Evolutionary conservation across 176 grass and related monocot genomes (phyloP).

Genomic region (Paspalum vaginatum): DNA sequence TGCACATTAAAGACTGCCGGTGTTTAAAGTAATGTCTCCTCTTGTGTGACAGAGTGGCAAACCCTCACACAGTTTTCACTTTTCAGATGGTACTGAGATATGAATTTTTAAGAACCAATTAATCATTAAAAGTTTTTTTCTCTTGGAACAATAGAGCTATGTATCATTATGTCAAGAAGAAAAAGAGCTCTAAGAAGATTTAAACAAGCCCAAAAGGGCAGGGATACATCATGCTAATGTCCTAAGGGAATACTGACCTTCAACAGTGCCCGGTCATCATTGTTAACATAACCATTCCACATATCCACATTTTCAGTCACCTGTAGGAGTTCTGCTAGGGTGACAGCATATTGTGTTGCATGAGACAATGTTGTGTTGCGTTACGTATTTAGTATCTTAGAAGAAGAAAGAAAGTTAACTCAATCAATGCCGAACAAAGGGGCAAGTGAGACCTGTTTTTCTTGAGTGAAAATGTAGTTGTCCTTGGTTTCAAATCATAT

Average conservation of each 20-base stretch:
- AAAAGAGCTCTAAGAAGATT: too few species aligned
- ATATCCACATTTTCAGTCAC: constrained; percentile 52
- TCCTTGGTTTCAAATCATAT: constrained; percentile 78
- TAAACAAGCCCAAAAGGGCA: too few species aligned
- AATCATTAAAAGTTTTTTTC: constrained; percentile 7
- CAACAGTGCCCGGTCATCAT: constrained; percentile 85
- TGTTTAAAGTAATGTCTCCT: neutral
- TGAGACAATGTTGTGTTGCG: constrained; percentile 13
- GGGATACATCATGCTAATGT: constrained; percentile 2
- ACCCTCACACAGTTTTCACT: neutral
- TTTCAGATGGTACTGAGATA: neutral
- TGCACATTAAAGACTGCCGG: neutral
- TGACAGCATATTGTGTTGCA: constrained; percentile 19
- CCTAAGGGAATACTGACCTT: constrained; percentile 57
- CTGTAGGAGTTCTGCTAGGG: constrained; percentile 52
- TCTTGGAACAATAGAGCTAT: too few species aligned
- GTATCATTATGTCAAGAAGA: too few species aligned
- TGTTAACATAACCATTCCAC: constrained; percentile 84
- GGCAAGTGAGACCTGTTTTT: constrained; percentile 61
- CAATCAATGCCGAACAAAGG: constrained; percentile 19
- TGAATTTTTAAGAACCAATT: neutral
- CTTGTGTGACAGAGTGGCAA: neutral
- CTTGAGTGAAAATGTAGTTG: constrained; percentile 79
- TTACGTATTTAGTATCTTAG: constrained; percentile 14
- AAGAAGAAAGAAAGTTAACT: constrained; percentile 23